These are phyloP conservation scores for Sporothrix curviconia DNA, from an alignment of 2,329 filamentous ascomycete species.

Conservation along the genomic window DNA sequence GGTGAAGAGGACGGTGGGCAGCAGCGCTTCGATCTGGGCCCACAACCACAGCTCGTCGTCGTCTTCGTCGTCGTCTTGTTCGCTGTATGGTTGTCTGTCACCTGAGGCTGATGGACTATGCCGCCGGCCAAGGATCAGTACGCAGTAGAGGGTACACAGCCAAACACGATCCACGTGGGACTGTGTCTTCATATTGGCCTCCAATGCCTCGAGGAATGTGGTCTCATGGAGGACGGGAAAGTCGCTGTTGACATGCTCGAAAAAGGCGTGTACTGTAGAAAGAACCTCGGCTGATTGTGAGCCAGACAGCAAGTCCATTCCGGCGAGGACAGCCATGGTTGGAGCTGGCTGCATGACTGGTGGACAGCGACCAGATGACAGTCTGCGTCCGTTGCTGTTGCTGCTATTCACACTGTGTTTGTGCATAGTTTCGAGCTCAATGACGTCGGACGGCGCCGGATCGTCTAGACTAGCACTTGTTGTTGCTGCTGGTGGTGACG, in stretches of 20 bases:
- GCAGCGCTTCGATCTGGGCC: slow-evolving; percentile 32
- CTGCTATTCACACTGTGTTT: too few relatives aligned
- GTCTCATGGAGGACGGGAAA: slow-evolving; percentile 37
- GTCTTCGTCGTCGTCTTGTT: slow-evolving; percentile 21
- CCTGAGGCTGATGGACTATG: too few relatives aligned
- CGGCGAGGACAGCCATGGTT: not conserved
- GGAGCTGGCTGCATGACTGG: not conserved
- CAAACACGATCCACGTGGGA: slow-evolving; percentile 30
- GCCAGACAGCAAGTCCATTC: not conserved
- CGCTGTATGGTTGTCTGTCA: not conserved
- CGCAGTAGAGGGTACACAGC: slow-evolving; percentile 35
- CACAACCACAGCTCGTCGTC: slow-evolving; percentile 32
- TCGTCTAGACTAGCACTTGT: not conserved
- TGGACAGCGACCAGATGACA: not conserved
- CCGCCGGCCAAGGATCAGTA: slow-evolving; percentile 34
- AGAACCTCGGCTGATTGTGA: not conserved
- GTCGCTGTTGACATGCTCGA: slow-evolving; percentile 35
- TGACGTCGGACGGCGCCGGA: not conserved
- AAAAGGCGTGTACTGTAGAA: slow-evolving; percentile 23
- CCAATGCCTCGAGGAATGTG: slow-evolving; percentile 35
- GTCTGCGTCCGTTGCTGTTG: not conserved
- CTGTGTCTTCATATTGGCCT: slow-evolving; percentile 24
- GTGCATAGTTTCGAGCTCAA: not conserved
- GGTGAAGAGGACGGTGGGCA: slow-evolving; percentile 37
- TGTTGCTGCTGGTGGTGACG: not conserved